Base-by-base conservation (phyloP, 2,329 filamentous ascomycete species). In the Neonectria hederae region DNA sequence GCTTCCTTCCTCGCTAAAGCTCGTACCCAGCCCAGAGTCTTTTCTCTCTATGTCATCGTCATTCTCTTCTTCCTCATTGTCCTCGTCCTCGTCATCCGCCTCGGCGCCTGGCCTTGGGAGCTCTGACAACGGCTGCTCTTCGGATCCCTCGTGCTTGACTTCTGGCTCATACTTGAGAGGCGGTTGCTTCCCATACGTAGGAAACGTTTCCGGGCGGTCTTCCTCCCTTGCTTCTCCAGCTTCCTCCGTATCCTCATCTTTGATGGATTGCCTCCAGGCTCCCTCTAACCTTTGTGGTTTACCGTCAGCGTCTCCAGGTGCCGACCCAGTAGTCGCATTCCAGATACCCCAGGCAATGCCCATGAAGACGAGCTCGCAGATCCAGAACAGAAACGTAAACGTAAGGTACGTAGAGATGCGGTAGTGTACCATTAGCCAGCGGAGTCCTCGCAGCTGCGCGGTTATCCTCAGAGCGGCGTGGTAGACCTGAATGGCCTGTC, bases 391-490 rank as follows among this genome's bases (percentile, higher is more conserved):
- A 0, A 82, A 78, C 0, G 90, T 92, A 72, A 94, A 91, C 1
- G 90, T 73, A 0, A 91, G 56, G 63, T 93, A 94, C 5, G 89
- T 89, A 2, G 88, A 77, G 38, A 96, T 74, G 13, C 91, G 88
- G 80, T 95, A 90, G 65, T 93, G 89, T 73, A 96, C 96, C 92
- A 99, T 97, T 59, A 94, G 73, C 88, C 92, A 96, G 53, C 91
- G 83, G 65, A 97, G 77, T 0, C 95, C 95, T 11, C 86, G 84
- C 68, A 97, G 89, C 57, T 89, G 86, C 5, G 95, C 94, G 28
- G 86, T 89, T 66, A 98, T 88, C 3, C 85, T 86, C 35, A 97
- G 84, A 14, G 80, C 81, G 4, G 87, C 89, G 21, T 82, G 82
- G 76, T 97, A 97, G 6, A 97, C 87, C 76, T 97, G 92, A 73